Evolutionary conservation across 139 green algal species (phyloP).

Genomic region (Mychonastes homosphaera): DNA sequence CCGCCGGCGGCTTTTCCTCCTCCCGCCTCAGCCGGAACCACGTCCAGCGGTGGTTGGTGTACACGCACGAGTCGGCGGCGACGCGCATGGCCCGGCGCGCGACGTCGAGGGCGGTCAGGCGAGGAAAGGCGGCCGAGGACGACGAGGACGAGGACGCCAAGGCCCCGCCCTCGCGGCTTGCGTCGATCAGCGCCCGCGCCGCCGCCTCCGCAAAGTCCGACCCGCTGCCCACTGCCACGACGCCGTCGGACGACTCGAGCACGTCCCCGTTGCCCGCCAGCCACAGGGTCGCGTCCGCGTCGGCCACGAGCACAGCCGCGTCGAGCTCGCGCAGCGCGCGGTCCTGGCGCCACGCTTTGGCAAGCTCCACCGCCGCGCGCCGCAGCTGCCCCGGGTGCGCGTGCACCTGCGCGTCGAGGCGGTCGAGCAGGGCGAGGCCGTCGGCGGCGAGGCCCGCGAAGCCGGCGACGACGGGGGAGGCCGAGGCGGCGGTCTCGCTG

Average conservation of each 20-base stretch:
- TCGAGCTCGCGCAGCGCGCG: conserved; percentile 82
- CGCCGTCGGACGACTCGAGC: conserved; percentile 74
- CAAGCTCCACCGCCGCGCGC: conserved; percentile 77
- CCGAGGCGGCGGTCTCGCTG: background rate
- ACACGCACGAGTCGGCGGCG: conserved; percentile 81
- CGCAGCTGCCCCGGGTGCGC: conserved; percentile 70
- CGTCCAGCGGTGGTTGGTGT: conserved; percentile 89
- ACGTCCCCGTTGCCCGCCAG: conserved; percentile 87
- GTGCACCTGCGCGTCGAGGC: conserved; percentile 78
- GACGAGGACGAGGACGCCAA: too few relatives aligned
- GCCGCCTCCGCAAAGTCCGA: conserved; percentile 41
- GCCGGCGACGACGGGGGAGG: background rate
- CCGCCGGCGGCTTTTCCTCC: too few relatives aligned
- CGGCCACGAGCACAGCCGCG: conserved; percentile 71
- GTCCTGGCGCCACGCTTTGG: conserved; percentile 88
- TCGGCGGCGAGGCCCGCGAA: conserved; percentile 66
- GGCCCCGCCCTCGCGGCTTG: too few relatives aligned
- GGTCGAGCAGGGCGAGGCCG: conserved; percentile 81
- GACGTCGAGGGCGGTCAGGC: background rate
- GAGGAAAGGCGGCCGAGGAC: too few relatives aligned
- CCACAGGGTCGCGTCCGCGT: conserved; percentile 52
- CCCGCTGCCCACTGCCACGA: conserved; percentile 48
- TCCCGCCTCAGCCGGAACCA: too few relatives aligned
- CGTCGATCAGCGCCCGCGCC: conserved; percentile 46
- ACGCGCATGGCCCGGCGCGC: conserved; percentile 65